A percentile compares a stretch with the other conserved stretches of the same genome.
These are phyloP conservation scores for Thielaviopsis cerberus DNA, from an alignment of 2,329 filamentous ascomycete genomes.

Conservation along the genomic window DNA sequence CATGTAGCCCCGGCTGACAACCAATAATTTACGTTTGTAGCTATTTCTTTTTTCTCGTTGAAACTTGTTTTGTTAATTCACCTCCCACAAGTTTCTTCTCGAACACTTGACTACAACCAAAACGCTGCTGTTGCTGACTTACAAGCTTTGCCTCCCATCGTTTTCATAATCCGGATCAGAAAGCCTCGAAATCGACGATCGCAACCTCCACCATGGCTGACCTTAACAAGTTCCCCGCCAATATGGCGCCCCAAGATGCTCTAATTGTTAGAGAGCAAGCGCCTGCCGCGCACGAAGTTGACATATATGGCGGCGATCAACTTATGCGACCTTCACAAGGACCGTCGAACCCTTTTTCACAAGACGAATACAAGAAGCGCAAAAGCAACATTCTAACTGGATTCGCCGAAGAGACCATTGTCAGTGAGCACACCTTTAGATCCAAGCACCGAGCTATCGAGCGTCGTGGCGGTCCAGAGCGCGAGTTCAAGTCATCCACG, in stretches of 20 bases:
- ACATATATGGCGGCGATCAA: conserved; percentile 52
- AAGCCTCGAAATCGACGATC: not conserved
- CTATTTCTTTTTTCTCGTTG: not conserved
- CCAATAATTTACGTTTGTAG: not conserved
- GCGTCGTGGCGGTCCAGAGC: conserved; percentile 38
- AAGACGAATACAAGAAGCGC: conserved; percentile 42
- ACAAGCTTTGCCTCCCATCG: not conserved
- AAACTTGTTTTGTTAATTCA: not conserved
- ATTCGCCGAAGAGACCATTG: conserved; percentile 66
- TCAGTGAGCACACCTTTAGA: conserved; percentile 82
- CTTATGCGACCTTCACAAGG: conserved; percentile 47
- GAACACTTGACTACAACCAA: not conserved
- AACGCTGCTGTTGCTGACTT: no score
- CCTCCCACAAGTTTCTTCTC: not conserved
- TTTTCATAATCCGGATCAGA: not conserved
- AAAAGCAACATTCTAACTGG: conserved; percentile 66
- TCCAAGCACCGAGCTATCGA: conserved; percentile 72
- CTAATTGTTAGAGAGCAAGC: conserved; percentile 36
- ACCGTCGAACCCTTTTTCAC: conserved; percentile 58
- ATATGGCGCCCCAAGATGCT: conserved; percentile 46
- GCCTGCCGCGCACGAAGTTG: conserved; percentile 39
- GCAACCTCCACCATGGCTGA: conserved; percentile 32
- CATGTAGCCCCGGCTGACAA: not conserved
- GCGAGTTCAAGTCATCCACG: conserved; percentile 34
- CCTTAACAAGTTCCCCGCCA: conserved; percentile 45